These are phyloP conservation scores for Prunus armeniaca DNA, from an alignment of 306 rosid species.

Conservation along the genomic window DNA sequence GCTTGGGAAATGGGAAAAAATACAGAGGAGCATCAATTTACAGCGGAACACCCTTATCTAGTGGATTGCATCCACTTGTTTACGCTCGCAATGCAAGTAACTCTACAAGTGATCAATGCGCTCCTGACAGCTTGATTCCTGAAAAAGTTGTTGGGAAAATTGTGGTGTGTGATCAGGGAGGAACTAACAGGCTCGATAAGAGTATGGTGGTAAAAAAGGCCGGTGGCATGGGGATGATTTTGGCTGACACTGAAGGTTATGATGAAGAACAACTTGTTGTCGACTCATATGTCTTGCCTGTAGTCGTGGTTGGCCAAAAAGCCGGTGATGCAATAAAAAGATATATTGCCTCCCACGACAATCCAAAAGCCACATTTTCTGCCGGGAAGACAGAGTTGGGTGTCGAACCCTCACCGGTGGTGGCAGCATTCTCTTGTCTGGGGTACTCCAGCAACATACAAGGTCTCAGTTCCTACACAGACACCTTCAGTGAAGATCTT, in stretches of 20 bases:
- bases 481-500: constrained; percentile 45
- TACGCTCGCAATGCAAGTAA: constrained; percentile 46
- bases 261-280: constrained; percentile 67
- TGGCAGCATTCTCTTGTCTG: too few species aligned
- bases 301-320: constrained; percentile 52
- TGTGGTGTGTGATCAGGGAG: constrained; percentile 65
- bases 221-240: constrained; percentile 72
- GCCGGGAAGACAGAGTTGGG: constrained; percentile 45
- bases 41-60: constrained; percentile 33
- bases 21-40: constrained; percentile 58
- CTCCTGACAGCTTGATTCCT: constrained; percentile 35
- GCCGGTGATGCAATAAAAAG: constrained; percentile 43
- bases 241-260: constrained; percentile 37
- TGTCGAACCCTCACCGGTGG: constrained; percentile 65
- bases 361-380: constrained; percentile 47
- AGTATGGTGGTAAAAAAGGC: constrained; percentile 52
- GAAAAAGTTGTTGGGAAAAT: constrained; percentile 57
- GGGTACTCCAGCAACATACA: constrained; percentile 51
- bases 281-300: constrained; percentile 47
- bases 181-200: constrained; percentile 29
- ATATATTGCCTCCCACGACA: constrained; percentile 35
- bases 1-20: constrained; percentile 51
- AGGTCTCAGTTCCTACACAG: constrained; percentile 33
- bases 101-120: constrained; percentile 29
- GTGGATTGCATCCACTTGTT: constrained; percentile 44